Evolutionary conservation across 345 rosid species (phyloP).

Genomic region (Eucalyptus caleyi): DNA sequence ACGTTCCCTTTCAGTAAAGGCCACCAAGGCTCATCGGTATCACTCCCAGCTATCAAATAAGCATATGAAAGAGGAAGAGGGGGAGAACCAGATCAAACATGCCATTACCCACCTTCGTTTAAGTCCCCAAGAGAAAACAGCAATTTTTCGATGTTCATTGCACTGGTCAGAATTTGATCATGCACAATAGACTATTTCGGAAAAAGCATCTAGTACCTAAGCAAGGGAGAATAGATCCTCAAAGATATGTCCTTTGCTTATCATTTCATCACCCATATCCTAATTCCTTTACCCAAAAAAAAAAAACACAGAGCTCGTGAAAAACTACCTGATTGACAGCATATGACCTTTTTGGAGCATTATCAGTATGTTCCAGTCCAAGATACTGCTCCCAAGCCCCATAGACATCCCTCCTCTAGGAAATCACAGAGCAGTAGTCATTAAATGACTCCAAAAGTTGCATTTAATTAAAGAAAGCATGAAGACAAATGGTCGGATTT

Average conservation of each 20-base stretch:
- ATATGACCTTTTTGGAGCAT: conserved; percentile 46
- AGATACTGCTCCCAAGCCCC: conserved; percentile 82
- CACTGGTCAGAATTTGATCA: not conserved
- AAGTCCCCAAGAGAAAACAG: not conserved
- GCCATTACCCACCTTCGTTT: not conserved
- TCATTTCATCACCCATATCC: not conserved
- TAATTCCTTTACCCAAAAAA: not conserved
- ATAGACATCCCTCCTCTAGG: conserved; percentile 48
- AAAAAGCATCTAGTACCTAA: not conserved
- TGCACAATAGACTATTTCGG: not conserved
- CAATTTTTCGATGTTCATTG: not conserved
- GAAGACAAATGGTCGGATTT: not conserved
- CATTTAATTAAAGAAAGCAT: not conserved
- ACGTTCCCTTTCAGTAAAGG: not conserved
- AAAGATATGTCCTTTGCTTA: not conserved
- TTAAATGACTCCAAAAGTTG: not conserved
- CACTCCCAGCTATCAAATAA: not conserved
- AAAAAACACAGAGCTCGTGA: not conserved
- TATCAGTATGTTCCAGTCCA: conserved; percentile 62
- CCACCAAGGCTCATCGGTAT: not conserved
- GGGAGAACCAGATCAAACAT: not conserved
- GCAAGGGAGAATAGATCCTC: not conserved
- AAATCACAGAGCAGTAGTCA: not conserved
- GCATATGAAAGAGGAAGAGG: not conserved
- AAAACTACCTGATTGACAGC: conserved; percentile 44